These are phyloP conservation scores for Hypoxylon sp. DNA, from an alignment of 2,329 filamentous ascomycete genomes.

Conservation along the genomic window DNA sequence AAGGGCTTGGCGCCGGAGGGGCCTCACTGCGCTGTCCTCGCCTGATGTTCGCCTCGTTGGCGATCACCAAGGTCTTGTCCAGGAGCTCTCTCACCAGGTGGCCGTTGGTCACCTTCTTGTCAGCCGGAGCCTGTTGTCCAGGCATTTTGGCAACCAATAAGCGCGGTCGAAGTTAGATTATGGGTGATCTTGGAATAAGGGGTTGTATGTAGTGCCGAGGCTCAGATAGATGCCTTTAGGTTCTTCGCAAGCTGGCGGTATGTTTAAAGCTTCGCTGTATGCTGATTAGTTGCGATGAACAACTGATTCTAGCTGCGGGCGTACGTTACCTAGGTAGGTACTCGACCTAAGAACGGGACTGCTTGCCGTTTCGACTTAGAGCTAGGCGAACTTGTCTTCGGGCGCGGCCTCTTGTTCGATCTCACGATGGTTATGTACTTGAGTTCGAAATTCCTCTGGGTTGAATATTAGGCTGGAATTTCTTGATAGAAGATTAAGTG, in stretches of 20 bases:
- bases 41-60: not conserved
- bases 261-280: not conserved
- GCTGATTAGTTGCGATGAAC: not conserved
- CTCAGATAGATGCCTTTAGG: not conserved
- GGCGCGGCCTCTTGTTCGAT: not conserved
- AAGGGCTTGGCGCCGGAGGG: not conserved
- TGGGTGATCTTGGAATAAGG: not conserved
- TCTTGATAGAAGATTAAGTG: too few species aligned
- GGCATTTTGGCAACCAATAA: conserved; percentile 5
- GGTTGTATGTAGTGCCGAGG: not conserved
- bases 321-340: not conserved
- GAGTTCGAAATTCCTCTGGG: too few species aligned
- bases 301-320: not conserved
- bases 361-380: not conserved
- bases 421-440: too few species aligned
- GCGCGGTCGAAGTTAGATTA: not conserved
- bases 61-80: too few species aligned
- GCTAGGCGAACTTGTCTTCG: not conserved
- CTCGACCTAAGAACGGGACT: not conserved
- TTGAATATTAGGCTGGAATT: too few species aligned
- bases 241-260: not conserved
- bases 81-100: too few species aligned
- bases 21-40: not conserved
- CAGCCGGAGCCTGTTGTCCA: not conserved
- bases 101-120: not conserved